Conservation (phyloP, 1,139 yeast genomes). For the Kodamaea suecica region DNA sequence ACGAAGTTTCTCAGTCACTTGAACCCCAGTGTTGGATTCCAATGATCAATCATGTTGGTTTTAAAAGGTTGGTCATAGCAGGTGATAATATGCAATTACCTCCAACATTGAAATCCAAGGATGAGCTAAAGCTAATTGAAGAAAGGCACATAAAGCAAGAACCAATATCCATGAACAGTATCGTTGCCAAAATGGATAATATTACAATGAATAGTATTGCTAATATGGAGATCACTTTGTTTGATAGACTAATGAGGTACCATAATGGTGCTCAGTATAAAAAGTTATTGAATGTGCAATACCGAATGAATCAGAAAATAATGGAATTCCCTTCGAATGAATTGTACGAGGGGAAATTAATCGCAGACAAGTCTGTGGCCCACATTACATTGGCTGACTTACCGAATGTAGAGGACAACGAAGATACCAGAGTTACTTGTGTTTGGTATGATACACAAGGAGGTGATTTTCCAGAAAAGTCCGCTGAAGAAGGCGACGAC, state of each 20-base stretch:
- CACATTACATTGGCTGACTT: slow-evolving; percentile 55
- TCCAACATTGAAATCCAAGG: slow-evolving; percentile 59
- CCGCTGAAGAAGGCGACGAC: slow-evolving; percentile 28
- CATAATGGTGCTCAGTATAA: slow-evolving; percentile 49
- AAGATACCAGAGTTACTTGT: slow-evolving; percentile 31
- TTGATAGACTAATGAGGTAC: slow-evolving; percentile 70
- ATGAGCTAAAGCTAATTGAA: too few relatives aligned
- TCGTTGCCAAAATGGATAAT: too few relatives aligned
- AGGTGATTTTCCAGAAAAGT: slow-evolving; percentile 70
- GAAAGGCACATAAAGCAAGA: too few relatives aligned
- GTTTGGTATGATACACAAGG: slow-evolving; percentile 94
- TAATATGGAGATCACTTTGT: slow-evolving; percentile 61
- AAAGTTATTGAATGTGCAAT: slow-evolving; percentile 65
- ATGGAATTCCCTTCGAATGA: slow-evolving; percentile 75
- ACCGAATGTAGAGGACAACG: slow-evolving; percentile 41
- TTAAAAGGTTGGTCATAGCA: slow-evolving; percentile 65
- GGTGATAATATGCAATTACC: slow-evolving; percentile 90
- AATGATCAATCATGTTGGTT: slow-evolving; percentile 58
- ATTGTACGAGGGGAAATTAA: slow-evolving; percentile 60
- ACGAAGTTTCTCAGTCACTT: slow-evolving; percentile 90
- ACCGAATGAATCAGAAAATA: slow-evolving; percentile 77
- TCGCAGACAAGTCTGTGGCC: slow-evolving; percentile 62
- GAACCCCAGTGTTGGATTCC: slow-evolving; percentile 99
- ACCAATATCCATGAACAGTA: too few relatives aligned
- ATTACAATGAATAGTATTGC: too few relatives aligned